Conservation (phyloP, 139 green algal genomes). For the Chlamydomonas asymmetrica region DNA sequence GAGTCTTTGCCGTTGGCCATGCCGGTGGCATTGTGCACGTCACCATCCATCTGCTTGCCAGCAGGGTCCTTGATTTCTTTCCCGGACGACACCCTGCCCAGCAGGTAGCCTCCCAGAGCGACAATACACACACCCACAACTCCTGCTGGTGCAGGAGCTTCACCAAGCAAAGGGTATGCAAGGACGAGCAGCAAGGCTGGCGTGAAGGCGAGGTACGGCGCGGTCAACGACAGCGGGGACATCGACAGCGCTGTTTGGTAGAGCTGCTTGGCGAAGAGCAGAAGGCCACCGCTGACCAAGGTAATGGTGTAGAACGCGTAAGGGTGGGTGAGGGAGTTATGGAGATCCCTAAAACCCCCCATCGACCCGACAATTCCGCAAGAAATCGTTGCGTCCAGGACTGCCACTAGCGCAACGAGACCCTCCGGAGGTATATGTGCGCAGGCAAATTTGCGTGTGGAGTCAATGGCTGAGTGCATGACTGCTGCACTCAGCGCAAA, state of each 20-base stretch:
- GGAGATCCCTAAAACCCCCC: slow-evolving; percentile 1
- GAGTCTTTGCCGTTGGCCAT: too few relatives aligned
- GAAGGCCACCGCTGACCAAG: neutral
- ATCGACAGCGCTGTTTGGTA: slow-evolving; percentile 58
- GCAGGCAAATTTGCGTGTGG: slow-evolving; percentile 27
- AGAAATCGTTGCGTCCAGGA: slow-evolving; percentile 35
- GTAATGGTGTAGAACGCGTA: slow-evolving; percentile 15
- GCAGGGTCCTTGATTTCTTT: too few relatives aligned
- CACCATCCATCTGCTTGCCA: too few relatives aligned
- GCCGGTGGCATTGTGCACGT: too few relatives aligned
- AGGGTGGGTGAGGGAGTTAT: slow-evolving; percentile 6
- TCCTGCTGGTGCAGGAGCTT: slow-evolving; percentile 37
- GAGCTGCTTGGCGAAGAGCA: slow-evolving; percentile 5
- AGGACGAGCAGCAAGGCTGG: slow-evolving; percentile 50
- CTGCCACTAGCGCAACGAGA: slow-evolving; percentile 26
- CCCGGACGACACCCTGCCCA: too few relatives aligned
- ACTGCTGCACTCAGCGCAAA: slow-evolving; percentile 17
- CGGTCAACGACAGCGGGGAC: slow-evolving; percentile 58
- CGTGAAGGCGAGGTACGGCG: slow-evolving; percentile 72
- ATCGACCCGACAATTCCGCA: neutral
- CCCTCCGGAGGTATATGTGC: slow-evolving; percentile 20
- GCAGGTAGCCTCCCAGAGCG: slow-evolving; percentile 42
- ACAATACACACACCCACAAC: slow-evolving; percentile 46
- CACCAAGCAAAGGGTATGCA: slow-evolving; percentile 51
- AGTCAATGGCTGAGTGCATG: slow-evolving; percentile 31